Evolutionary conservation across 23 red algal species (phyloP), one percentile per base, ranked within the genome.

Genomic region (Rhodosorus marinus): DNA sequence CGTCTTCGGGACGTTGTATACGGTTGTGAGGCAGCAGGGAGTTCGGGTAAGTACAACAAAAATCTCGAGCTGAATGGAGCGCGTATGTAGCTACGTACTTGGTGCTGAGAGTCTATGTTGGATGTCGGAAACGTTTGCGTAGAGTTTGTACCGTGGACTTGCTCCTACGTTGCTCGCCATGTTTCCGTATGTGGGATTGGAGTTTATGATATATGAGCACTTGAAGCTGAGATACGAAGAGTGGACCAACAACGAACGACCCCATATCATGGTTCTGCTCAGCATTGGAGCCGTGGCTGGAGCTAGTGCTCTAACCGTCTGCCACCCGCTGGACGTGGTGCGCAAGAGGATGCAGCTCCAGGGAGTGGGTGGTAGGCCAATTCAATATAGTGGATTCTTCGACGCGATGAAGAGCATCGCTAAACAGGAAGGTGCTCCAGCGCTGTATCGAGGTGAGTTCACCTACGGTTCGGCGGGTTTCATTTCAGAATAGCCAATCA

Each of bases 141-240:
- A n/a, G n/a, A n/a, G n/a, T 41, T 57, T 92, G 42, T 98, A 86
- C 47, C 54, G 73, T 0, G 90, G 90, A 19, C 69, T 98, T 8
- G 59, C 41, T 2, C 90, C 90, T 26, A 83, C 90, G 2, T 20
- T 98, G n/a, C 63, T 98, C 1, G 90, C 79, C 30, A 86, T 98
- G 81, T 85, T 98, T 51, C 90, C 90, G 33, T 98, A 98, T 43
- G 77, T 82, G 0, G 90, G 90, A 9, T 70, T 98, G 8, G 81
- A 86, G 28, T 85, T 98, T 69, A 72, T 82, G 33, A 72, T 98
- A 36, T 98, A 98, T 38, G 90, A 98, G 51, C 83, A 92, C 49
- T 59, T 92, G 41, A 92, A 92, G 67, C 33, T 92, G 51, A 20
- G 56, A 2, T 79, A 92, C 20, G 42, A 61, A 30, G 20, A 21